Percentiles rank a stretch among this genome's conserved stretches.
Conservation (phyloP, 1,284 basidiomycete genomes). For the Leccinum variabile region DNA sequence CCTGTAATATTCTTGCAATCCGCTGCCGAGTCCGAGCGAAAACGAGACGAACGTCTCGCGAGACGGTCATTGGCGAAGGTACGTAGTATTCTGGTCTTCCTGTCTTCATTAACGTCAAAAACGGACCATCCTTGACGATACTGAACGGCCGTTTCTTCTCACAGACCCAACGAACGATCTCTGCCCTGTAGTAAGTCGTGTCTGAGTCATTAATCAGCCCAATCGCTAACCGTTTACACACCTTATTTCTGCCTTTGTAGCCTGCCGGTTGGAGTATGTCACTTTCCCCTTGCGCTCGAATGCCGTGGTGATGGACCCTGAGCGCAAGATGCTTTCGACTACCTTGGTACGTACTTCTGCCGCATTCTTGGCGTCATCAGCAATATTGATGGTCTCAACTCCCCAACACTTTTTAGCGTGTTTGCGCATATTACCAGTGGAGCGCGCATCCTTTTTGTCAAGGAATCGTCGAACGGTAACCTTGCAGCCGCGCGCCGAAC, state of each 20-base stretch:
- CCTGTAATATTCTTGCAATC: neutral
- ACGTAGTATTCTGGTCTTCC: neutral
- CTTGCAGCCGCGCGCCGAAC: neutral
- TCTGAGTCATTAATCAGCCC: neutral
- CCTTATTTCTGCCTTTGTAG: slow-evolving; percentile 3
- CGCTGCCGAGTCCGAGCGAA: neutral
- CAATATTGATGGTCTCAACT: neutral
- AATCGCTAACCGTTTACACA: neutral
- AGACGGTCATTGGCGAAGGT: neutral
- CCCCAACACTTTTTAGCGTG: neutral
- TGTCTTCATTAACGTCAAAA: neutral
- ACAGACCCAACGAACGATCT: neutral
- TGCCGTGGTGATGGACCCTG: neutral
- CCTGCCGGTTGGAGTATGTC: neutral
- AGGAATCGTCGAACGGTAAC: neutral
- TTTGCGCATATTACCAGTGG: neutral
- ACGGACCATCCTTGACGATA: neutral
- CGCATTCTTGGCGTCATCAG: neutral
- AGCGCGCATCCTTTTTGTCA: neutral
- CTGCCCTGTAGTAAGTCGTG: neutral
- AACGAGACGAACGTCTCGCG: neutral
- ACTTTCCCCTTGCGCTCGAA: neutral
- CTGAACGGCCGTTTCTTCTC: neutral
- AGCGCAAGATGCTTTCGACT: neutral
- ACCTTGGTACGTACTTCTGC: neutral